Conservation (phyloP, 371 early-diverging fungal species). For the Mortierella sp. region DNA sequence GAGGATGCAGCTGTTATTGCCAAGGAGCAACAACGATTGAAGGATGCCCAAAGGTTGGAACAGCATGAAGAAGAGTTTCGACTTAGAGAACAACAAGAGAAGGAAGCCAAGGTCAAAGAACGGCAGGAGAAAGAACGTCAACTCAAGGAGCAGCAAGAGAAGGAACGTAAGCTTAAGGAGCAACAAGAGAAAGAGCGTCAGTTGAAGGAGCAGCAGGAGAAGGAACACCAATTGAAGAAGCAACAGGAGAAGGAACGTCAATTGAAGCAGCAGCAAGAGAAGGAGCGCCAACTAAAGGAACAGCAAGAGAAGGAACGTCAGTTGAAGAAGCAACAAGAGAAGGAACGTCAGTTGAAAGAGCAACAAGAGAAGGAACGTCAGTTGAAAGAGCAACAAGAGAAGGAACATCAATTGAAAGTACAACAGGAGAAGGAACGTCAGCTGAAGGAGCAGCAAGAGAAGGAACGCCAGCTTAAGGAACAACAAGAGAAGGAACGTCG, state of each 20-base stretch:
- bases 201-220: conserved; percentile 14
- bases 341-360: conserved; percentile 17
- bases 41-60: neutral
- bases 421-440: conserved; percentile 16
- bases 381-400: conserved; percentile 19
- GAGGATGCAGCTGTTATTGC: neutral
- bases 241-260: conserved; percentile 19
- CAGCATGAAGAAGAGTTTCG: neutral
- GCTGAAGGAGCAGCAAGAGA: conserved; percentile 21
- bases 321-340: conserved; percentile 20
- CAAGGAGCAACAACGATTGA: conserved; percentile 8
- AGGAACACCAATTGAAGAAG: conserved; percentile 14
- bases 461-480: conserved; percentile 17
- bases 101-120: conserved; percentile 13
- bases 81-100: conserved; percentile 23
- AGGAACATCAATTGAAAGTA: conserved; percentile 5
- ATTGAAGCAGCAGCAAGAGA: conserved; percentile 18
- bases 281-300: conserved; percentile 25
- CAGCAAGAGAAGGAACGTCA: conserved; percentile 27
- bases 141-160: conserved; percentile 29
- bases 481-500: conserved; percentile 21
- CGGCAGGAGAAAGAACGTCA: conserved; percentile 17
- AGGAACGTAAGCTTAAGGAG: conserved; percentile 14
- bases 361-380: conserved; percentile 11
- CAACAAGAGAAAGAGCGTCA: conserved; percentile 26